phyloP scores from a whole-genome alignment of 208 protist genomes.

The Trypanosoma avium region DNA sequence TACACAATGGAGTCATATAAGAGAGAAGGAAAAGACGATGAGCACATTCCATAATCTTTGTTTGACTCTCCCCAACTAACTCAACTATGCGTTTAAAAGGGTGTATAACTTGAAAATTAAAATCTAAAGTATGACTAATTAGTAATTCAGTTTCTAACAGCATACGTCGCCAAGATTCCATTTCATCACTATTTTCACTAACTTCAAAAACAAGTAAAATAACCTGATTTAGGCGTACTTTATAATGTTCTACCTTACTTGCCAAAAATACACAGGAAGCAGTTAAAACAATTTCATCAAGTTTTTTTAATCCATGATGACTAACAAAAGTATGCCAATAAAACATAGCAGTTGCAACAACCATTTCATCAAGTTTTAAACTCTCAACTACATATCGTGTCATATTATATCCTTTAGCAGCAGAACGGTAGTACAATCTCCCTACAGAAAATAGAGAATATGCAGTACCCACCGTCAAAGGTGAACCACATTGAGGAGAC shows the following conservation, averaged over 20 bases:
- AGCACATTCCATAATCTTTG: conserved; percentile 40
- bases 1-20: conserved; percentile 72
- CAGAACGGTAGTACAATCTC: conserved; percentile 51
- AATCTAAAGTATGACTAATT: conserved; percentile 67
- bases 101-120: conserved; percentile 81
- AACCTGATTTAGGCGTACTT: conserved; percentile 60
- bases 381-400: conserved; percentile 59
- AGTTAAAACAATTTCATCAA: conserved; percentile 74
- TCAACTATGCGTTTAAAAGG: conserved; percentile 44
- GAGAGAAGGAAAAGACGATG: conserved; percentile 68
- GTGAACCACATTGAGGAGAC: conserved; percentile 13
- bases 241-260: conserved; percentile 84
- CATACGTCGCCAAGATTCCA: conserved; percentile 54
- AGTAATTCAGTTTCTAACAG: conserved; percentile 78
- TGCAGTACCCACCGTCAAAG: neutral
- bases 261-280: conserved; percentile 83
- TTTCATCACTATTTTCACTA: conserved; percentile 30
- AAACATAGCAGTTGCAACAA: conserved; percentile 67
- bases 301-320: conserved; percentile 46
- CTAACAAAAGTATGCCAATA: conserved; percentile 87
- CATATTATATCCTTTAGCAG: conserved; percentile 67
- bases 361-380: conserved; percentile 53
- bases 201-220: conserved; percentile 68
- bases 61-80: conserved; percentile 30
- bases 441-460: conserved; percentile 19